Evolutionary conservation across 2,329 filamentous ascomycete genomes (phyloP), one percentile per base, ranked within the genome.

Genomic region (Clonostachys byssicola): DNA sequence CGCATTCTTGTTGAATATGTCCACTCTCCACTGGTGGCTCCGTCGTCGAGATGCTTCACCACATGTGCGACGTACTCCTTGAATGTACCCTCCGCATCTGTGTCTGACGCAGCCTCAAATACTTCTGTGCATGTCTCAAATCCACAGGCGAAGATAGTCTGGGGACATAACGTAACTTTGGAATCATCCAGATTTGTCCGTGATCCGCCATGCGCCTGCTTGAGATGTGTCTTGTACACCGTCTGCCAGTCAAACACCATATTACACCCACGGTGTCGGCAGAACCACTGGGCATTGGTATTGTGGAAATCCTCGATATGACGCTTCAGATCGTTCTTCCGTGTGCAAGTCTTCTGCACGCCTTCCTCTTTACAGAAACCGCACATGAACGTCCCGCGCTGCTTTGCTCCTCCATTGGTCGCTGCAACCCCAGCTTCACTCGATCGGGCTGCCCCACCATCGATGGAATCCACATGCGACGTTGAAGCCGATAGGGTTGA

Each of bases 221-320:
- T 75, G 41, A 74, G 57, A 51, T 75, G 73, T 5, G 65, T 66
- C 52, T 73, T 71, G 60, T 74, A 74, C 14, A 70, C 72, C 17
- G 65, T 70, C 52, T 72, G 67, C 67, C 70, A 74, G 56, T 75
- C 73, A 52, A 73, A 75, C 7, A 70, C 64, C 63, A 68, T 66
- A 38, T 59, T 57, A 52, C 73, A 75, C 18, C 66, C 68, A 1
- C 63, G 65, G 44, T 73, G 66, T 5, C 68, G 64, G 50, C 73
- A 75, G 43, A 65, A 63, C 70, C 70, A 75, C 49, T 73, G 67
- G 5, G 70, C 66, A 47, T 75, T 69, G 47, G 65, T 70, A 49
- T 71, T 69, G 54, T 75, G 73, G 45, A 73, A 74, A 50, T 73
- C 66, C 47, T 73, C 69, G 34, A 75, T 72, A 46, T 75, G 73